These are phyloP conservation scores for Bruguiera hainesii DNA, from an alignment of 441 rosid genomes.

Conservation along the genomic window DNA sequence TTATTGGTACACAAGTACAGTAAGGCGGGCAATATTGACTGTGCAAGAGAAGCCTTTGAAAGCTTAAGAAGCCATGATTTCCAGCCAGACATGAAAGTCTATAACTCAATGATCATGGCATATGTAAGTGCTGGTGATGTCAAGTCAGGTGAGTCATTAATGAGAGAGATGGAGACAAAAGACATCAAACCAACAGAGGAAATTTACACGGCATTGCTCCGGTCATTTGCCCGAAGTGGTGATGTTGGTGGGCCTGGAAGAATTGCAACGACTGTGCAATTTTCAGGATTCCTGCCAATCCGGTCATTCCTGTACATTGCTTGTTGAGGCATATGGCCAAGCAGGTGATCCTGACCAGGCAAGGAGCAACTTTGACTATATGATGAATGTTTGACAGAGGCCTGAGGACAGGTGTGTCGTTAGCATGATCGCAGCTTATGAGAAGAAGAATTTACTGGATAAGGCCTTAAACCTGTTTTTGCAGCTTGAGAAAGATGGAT, in stretches of 20 bases:
- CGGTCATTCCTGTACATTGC: slow-evolving; percentile 39
- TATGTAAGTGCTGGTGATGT: slow-evolving; percentile 59
- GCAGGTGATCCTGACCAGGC: slow-evolving; percentile 58
- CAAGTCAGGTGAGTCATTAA: slow-evolving; percentile 37
- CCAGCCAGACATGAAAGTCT: slow-evolving; percentile 50
- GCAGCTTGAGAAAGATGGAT: slow-evolving; percentile 70
- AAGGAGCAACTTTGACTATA: slow-evolving; percentile 48
- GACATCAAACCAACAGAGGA: slow-evolving; percentile 50
- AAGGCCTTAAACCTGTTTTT: slow-evolving; percentile 66
- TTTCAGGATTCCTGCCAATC: slow-evolving; percentile 35
- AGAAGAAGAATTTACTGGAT: slow-evolving; percentile 57
- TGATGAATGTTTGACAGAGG: slow-evolving; percentile 48
- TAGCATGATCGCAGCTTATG: slow-evolving; percentile 63
- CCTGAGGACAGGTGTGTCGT: slow-evolving; percentile 72
- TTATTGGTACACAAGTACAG: slow-evolving; percentile 62
- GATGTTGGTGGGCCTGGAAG: slow-evolving; percentile 44
- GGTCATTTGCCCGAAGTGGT: slow-evolving; percentile 49
- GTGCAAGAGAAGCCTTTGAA: slow-evolving; percentile 65
- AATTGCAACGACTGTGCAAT: slow-evolving; percentile 39
- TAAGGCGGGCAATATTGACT: slow-evolving; percentile 61
- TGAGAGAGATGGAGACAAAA: slow-evolving; percentile 52
- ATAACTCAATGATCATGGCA: slow-evolving; percentile 71
- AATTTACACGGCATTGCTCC: slow-evolving; percentile 64
- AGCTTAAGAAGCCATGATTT: slow-evolving; percentile 58
- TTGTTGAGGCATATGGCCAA: slow-evolving; percentile 54